phyloP scores from a whole-genome alignment of 768 basidiomycete genomes.

The Amanita brunnescens region DNA sequence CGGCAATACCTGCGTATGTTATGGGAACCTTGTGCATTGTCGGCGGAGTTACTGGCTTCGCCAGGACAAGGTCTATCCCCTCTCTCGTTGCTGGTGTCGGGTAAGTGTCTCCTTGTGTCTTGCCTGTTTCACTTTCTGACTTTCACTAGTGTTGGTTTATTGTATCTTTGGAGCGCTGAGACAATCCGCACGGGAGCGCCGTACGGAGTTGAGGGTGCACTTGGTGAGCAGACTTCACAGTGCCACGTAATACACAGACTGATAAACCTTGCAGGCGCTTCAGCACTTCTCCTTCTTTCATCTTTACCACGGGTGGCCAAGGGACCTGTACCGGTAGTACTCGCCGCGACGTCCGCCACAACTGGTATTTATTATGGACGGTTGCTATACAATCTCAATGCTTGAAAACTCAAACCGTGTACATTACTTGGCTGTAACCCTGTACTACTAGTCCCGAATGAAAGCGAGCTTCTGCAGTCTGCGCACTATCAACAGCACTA shows the following conservation, averaged over 20 bases:
- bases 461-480: no score
- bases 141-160: conserved; percentile 53
- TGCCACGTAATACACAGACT: neutral
- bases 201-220: conserved; percentile 71
- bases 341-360: conserved; percentile 53
- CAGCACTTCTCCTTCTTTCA: conserved; percentile 63
- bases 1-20: conserved; percentile 71
- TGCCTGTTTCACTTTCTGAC: neutral
- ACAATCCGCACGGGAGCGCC: conserved; percentile 62
- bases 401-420: neutral
- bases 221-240: conserved; percentile 40
- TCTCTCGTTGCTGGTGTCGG: conserved; percentile 77
- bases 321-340: conserved; percentile 61
- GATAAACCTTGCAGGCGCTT: conserved; percentile 45
- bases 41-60: conserved; percentile 69
- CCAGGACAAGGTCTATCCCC: conserved; percentile 66
- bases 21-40: conserved; percentile 72
- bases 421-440: no score
- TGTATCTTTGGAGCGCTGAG: conserved; percentile 76
- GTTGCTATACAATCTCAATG: conserved; percentile 36
- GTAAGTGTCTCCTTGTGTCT: conserved; percentile 28
- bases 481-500: no score
- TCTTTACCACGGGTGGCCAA: conserved; percentile 66
- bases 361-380: conserved; percentile 64
- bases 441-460: no score